Base-by-base conservation (phyloP, 306 rosid species). In the Trifolium dubium region DNA sequence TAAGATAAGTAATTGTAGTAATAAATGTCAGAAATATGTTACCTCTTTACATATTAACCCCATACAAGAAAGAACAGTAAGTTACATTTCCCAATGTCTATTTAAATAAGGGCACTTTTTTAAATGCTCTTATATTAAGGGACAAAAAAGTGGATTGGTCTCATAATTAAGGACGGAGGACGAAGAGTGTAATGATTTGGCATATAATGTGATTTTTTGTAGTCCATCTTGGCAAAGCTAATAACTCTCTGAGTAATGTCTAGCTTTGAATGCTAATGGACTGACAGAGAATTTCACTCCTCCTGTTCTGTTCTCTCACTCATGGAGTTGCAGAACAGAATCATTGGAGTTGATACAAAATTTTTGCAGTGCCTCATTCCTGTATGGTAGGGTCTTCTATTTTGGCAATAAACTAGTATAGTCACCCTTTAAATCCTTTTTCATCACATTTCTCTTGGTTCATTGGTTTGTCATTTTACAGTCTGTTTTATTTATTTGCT, bases 141-240 rank as follows among this genome's bases (percentile, higher is more conserved):
- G 23, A 0, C 23, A 23, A 23, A 23, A 23, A 23, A 23, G 23
- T 23, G 23, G 23, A 23, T 23, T 23, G 23, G 23, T 23, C 23
- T 23, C 23, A 23, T 23, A 23, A 23, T 23, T 23, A 23, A 23
- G 23, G 23, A 23, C 23, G 23, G 23, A 23, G 23, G 23, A 23
- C 23, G 23, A 23, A 23, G 23, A 23, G 23, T 0, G 23, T 37
- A 17, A 46, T 32, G 37, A 37, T 13, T 12, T 46, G 5, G 18
- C 23, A 47, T 30, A 13, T 8, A 13, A 2, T 59, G 8, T 30
- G 37, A 5, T 14, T 12, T 3, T 2, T 9, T 0, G 44, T 10
- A 73, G 92, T 92, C 90, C 89, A 86, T 92, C 93, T 86, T 88
- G 96, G 92, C 87, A 85, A 84, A 83, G 88, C 92, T 84, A 85